phyloP scores from a whole-genome alignment of 192 early-diverging fungal species.

The Backusella sp. region DNA sequence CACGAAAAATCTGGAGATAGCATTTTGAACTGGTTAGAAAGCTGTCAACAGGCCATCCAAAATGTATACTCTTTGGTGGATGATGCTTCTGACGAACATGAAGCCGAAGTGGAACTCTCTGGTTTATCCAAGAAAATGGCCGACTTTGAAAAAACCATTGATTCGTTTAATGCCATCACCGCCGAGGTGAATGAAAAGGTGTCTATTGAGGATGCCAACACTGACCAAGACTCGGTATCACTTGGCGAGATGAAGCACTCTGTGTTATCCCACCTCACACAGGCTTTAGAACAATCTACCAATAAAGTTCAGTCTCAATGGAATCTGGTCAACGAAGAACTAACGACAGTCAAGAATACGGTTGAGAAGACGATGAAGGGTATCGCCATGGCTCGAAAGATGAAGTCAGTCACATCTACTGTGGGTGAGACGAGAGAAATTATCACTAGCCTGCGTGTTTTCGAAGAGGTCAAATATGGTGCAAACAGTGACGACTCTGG shows the following conservation, averaged over 20 bases:
- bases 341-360: constrained; percentile 23
- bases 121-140: constrained; percentile 14
- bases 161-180: constrained; percentile 14
- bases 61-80: neutral
- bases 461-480: neutral
- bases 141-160: constrained; percentile 9
- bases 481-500: neutral
- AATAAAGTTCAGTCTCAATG: constrained; percentile 20
- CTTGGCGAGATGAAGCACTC: neutral
- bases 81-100: constrained; percentile 14
- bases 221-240: neutral
- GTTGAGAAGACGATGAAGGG: constrained; percentile 1
- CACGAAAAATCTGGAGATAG: constrained; percentile 20
- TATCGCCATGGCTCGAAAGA: constrained; percentile 19
- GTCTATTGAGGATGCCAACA: neutral
- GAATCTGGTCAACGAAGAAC: constrained; percentile 15
- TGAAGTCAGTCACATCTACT: constrained; percentile 15
- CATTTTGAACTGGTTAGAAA: constrained; percentile 21
- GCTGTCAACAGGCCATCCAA: constrained; percentile 8
- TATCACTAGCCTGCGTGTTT: neutral
- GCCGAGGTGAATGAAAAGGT: neutral
- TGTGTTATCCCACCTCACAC: neutral
- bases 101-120: neutral
- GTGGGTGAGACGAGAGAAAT: constrained; percentile 22
- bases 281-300: neutral